These are phyloP conservation scores for Oryza australiensis DNA, from an alignment of 176 grass and related monocot species.

Conservation along the genomic window DNA sequence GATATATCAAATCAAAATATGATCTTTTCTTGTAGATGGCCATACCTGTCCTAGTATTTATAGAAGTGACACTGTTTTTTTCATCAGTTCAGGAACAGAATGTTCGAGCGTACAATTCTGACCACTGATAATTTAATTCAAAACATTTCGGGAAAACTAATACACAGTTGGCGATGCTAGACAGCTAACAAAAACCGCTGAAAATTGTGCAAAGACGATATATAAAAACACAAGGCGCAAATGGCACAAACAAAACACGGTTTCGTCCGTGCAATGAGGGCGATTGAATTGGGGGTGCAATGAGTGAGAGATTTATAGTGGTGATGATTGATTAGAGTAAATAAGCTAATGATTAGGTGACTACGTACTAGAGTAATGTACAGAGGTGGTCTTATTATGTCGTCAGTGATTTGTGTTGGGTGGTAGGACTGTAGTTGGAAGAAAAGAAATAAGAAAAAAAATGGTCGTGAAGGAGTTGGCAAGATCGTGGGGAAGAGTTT, in stretches of 20 bases:
- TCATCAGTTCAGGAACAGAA: not conserved
- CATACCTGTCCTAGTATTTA: conserved; percentile 26
- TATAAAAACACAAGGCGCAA: conserved; percentile 33
- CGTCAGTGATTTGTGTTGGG: conserved; percentile 23
- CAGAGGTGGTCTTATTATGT: conserved; percentile 22
- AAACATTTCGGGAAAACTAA: conserved; percentile 19
- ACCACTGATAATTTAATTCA: conserved; percentile 44
- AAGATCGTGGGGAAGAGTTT: conserved; percentile 59
- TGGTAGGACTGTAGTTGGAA: conserved; percentile 45
- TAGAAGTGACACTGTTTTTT: not conserved
- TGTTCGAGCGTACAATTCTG: conserved; percentile 50
- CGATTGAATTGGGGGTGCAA: not conserved
- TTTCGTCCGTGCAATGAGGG: conserved; percentile 17
- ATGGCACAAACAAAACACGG: not conserved
- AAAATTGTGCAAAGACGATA: conserved; percentile 21
- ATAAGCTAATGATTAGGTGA: conserved; percentile 39
- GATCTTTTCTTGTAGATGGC: conserved; percentile 3
- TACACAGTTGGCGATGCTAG: conserved; percentile 46
- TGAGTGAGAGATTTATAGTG: conserved; percentile 12
- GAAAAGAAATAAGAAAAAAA: conserved; percentile 15
- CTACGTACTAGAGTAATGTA: conserved; percentile 20
- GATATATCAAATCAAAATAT: not conserved
- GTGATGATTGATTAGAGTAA: conserved; percentile 6
- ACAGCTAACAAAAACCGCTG: conserved; percentile 35
- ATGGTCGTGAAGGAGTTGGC: conserved; percentile 46